Percentiles rank a stretch among this genome's conserved stretches.
phyloP scores from a whole-genome alignment of 257 asterid genomes.

The Solanum commersonii region DNA sequence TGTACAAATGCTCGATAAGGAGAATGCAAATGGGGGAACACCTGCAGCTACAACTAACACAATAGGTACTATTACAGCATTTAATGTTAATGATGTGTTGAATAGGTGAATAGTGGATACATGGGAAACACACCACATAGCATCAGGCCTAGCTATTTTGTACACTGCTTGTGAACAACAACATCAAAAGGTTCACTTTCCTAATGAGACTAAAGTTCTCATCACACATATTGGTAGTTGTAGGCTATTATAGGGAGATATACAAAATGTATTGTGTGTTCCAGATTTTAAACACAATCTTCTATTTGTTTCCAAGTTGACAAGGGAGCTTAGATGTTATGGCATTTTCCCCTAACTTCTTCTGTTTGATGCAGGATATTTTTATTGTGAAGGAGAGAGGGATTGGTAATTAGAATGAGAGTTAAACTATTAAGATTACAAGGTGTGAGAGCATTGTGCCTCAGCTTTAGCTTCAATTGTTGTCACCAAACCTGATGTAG shows the following conservation, averaged over 20 bases:
- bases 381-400: no score
- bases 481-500: no score
- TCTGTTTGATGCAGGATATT: no score
- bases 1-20: neutral
- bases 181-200: neutral
- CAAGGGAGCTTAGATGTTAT: no score
- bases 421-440: no score
- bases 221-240: neutral
- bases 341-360: no score
- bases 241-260: neutral
- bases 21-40: neutral
- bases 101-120: neutral
- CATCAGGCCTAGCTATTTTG: neutral
- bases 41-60: neutral
- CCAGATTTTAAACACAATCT: no score
- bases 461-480: no score
- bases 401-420: no score
- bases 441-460: no score
- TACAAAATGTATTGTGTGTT: no score
- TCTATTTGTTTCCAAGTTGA: no score
- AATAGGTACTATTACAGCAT: neutral
- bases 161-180: neutral
- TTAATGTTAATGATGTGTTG: neutral
- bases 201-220: neutral
- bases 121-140: neutral